These are phyloP conservation scores for Schizophyllum commune DNA, from an alignment of 1,284 basidiomycete species.

Conservation along the genomic window DNA sequence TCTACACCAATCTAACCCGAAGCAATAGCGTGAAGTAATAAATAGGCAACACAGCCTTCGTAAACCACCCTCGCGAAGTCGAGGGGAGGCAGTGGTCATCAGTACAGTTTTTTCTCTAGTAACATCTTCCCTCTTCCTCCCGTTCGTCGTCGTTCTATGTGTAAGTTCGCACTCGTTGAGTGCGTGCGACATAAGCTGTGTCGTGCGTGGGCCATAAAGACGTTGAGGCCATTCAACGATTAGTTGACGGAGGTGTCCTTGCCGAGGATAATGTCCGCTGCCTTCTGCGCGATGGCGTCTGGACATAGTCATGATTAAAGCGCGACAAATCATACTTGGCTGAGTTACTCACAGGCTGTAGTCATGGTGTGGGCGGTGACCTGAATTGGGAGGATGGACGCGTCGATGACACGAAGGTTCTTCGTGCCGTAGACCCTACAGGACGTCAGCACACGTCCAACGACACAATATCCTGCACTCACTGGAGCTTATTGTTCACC, in stretches of 20 bases:
- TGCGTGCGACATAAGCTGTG: too few species aligned
- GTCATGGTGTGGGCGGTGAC: constrained; percentile 26
- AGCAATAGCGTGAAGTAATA: too few species aligned
- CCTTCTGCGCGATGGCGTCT: constrained; percentile 24
- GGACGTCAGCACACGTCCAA: not conserved
- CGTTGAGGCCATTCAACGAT: not conserved
- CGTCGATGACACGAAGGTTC: constrained; percentile 23
- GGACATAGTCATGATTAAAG: not conserved
- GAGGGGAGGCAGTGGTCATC: too few species aligned
- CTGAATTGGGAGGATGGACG: constrained; percentile 22
- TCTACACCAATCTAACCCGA: too few species aligned
- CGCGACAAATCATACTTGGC: not conserved
- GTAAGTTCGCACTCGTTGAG: too few species aligned
- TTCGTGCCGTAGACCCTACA: constrained; percentile 25
- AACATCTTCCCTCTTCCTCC: too few species aligned
- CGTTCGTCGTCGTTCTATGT: too few species aligned
- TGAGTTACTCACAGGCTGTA: constrained; percentile 14
- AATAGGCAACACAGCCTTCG: too few species aligned
- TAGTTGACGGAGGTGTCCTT: not conserved
- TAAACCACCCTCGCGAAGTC: too few species aligned
- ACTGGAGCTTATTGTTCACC: constrained; percentile 21
- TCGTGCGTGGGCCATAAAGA: too few species aligned
- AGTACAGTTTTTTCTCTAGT: too few species aligned
- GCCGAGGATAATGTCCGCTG: constrained; percentile 15
- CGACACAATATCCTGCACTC: not conserved